Evolutionary conservation across 179 eudicot species (phyloP), one percentile per base, ranked within the genome.

Genomic region (Sideroxylon spinosum): DNA sequence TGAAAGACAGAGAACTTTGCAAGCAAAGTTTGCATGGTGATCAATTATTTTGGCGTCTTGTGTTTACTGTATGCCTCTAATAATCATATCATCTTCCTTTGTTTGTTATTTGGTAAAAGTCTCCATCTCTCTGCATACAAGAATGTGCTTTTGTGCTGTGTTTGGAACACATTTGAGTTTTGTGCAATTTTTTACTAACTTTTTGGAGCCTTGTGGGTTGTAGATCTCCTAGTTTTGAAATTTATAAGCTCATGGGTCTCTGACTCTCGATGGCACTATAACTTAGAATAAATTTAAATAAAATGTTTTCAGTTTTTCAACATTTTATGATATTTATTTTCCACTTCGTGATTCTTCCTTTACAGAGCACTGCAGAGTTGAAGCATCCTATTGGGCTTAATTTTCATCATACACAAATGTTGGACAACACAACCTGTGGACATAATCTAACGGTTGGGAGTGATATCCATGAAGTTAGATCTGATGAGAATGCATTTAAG

Each of bases 351-450:
- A 56, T 82, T 44, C 25, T 71, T 71, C 23, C 53, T 75, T 77
- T 83, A 63, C 79, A 88, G 84, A 23, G 64, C 29, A 46, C 67
- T 78, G 83, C 53, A 79, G 84, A 68, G 32, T 77, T 78, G 74
- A 81, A 80, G 85, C 83, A 79, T 81, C 68, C 86, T 71, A 71
- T 73, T 26, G 79, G 44, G 76, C 44, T 19, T 66, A 67, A 60
- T 80, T 74, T 67, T 75, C 76, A 62, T 69, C 77, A 26, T n/a
- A 71, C 79, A 13, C 78, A 74, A 72, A 81, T 82, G 49, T 82
- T 82, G 32, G 76, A 85, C 66, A 77, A 74, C 81, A 88, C 82
- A 69, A 63, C 82, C 12, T 44, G 78, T 68, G 76, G 60, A 72
- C 76, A 78, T 70, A 75, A 78, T 75, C 60, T 74, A 74, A 74